phyloP scores from a whole-genome alignment of 805 yeast genomes.

The Saccharomycopsis sp. region DNA sequence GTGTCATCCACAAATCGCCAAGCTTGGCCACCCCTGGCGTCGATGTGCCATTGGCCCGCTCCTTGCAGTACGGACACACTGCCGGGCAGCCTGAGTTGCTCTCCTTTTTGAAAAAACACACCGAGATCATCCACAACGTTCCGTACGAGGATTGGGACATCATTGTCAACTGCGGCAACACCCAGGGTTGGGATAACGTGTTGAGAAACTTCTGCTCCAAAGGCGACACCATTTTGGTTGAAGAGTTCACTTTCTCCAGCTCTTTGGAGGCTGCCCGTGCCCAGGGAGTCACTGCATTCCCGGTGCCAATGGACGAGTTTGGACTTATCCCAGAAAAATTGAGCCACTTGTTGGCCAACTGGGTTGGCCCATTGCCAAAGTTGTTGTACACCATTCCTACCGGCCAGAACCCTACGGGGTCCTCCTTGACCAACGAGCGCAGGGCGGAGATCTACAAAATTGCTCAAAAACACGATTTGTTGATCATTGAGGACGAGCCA shows the following conservation, averaged over 20 bases:
- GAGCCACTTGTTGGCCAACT: slow-evolving; percentile 51
- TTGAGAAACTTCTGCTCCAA: slow-evolving; percentile 70
- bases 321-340: slow-evolving; percentile 75
- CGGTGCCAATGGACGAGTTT: slow-evolving; percentile 68
- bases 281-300: slow-evolving; percentile 58
- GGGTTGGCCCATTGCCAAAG: slow-evolving; percentile 75
- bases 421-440: slow-evolving; percentile 70
- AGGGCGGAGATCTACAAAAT: slow-evolving; percentile 68
- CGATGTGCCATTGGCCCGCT: slow-evolving; percentile 69
- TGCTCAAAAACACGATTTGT: slow-evolving; percentile 78
- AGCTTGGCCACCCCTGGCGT: slow-evolving; percentile 36
- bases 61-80: slow-evolving; percentile 90
- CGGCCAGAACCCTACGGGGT: slow-evolving; percentile 98
- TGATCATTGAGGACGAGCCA: slow-evolving; percentile 94
- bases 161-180: slow-evolving; percentile 72
- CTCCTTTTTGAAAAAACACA: slow-evolving; percentile 70
- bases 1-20: slow-evolving; percentile 37
- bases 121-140: slow-evolving; percentile 40
- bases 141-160: slow-evolving; percentile 66
- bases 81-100: slow-evolving; percentile 72
- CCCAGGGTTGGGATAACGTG: slow-evolving; percentile 82
- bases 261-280: slow-evolving; percentile 79
- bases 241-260: slow-evolving; percentile 76
- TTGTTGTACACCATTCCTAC: slow-evolving; percentile 87
- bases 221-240: slow-evolving; percentile 80